Evolutionary conservation across 2,329 filamentous ascomycete genomes (phyloP).

Genomic region (Cordyceps fumosorosea): DNA sequence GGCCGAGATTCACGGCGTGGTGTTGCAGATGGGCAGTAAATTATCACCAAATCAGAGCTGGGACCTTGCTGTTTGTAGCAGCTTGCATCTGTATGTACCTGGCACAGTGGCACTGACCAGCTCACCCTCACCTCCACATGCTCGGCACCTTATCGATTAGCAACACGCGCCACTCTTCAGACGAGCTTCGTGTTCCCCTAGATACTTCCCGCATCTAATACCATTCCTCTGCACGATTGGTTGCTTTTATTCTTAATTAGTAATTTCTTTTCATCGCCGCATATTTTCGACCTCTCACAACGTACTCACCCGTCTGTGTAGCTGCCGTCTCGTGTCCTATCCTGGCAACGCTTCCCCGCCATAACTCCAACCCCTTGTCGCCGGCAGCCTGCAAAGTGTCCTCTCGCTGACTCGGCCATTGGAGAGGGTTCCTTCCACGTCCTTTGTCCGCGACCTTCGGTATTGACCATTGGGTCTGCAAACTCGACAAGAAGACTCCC

Average conservation of each 20-base stretch:
- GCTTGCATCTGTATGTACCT: too few relatives aligned
- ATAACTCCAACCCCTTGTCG: background rate
- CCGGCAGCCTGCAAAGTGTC: slow-evolving; percentile 9
- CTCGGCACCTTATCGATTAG: slow-evolving; percentile 9
- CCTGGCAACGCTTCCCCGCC: slow-evolving; percentile 1
- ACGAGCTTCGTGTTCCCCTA: background rate
- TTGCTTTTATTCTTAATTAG: background rate
- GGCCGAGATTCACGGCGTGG: slow-evolving; percentile 1
- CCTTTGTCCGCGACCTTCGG: background rate
- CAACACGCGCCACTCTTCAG: background rate
- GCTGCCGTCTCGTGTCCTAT: background rate
- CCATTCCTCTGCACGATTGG: background rate
- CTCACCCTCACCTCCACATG: background rate
- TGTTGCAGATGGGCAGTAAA: background rate
- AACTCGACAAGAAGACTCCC: background rate
- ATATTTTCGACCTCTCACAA: background rate
- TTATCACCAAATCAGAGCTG: background rate
- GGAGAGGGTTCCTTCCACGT: background rate
- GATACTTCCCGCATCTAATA: background rate
- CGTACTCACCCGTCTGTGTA: background rate
- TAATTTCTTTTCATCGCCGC: background rate
- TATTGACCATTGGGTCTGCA: background rate
- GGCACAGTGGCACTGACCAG: background rate
- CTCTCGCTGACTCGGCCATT: background rate
- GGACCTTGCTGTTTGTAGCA: background rate